Base-by-base conservation (phyloP, 2,329 filamentous ascomycete species). In the Knoxdaviesia capensis region DNA sequence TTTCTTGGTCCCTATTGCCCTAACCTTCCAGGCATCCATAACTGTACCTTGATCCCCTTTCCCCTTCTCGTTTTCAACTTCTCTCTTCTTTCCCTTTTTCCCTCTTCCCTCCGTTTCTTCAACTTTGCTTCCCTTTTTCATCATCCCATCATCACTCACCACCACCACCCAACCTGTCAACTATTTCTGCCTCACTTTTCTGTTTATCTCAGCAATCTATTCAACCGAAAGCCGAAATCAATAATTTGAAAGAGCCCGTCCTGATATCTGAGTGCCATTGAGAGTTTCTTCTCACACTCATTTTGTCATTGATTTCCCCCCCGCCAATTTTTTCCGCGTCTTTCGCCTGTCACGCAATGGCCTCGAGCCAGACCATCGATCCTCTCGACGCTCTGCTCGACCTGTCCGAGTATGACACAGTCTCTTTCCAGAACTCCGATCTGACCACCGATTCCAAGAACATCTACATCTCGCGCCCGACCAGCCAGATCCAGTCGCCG, bases 401-500 rank as follows among this genome's bases (percentile, higher is more conserved):
- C 50, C 64, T 77, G 44, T 65, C 69, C 46, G 69, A 72, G 50
- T 82, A 79, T 58, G 75, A 79, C 53, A 65, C 65, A 48, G 57
- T 71, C 42, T 49, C 54, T 39, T 77, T 73, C 51, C 66, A 73
- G 45, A 77, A 75, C 8, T 72, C 77, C 4, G 69, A 71, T 4
- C 55, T 73, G 38, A 56, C 66, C 5, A 56, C 60, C 10, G 58
- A 61, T n/a, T 62, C 64, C 41, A 80, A 72, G 60, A 58, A 62
- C 33, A 59, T 65, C 32, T 73, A 74, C 50, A 51, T 59, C 33
- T 57, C 64, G 38, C 66, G 64, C 49, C 64, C 71, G 6, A 55
- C 68, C 6, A 60, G 69, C 5, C 67, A 70, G 41, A 61, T 69
- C 37, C 63, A 66, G 43, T 67, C 73, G 5, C 68, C 72, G n/a